phyloP scores from a whole-genome alignment of 257 asterid genomes.

The Petunia axillaris region DNA sequence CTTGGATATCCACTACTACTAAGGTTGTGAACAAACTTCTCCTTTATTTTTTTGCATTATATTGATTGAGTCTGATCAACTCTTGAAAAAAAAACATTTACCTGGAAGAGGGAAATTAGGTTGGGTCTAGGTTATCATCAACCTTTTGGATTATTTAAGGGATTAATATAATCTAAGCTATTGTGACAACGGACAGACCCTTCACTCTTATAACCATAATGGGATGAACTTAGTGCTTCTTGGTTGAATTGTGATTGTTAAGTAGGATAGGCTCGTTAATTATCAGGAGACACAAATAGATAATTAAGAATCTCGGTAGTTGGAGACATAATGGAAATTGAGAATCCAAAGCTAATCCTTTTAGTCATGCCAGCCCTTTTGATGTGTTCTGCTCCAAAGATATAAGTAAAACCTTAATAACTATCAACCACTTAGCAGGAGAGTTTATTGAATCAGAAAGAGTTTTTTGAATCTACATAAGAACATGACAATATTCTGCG shows the following conservation, averaged over 20 bases:
- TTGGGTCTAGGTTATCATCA: background rate
- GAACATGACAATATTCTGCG: background rate
- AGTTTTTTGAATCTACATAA: background rate
- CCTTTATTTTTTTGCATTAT: background rate
- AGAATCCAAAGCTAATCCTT: background rate
- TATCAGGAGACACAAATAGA: background rate
- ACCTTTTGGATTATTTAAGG: background rate
- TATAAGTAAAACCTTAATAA: background rate
- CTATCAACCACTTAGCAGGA: background rate
- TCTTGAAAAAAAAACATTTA: background rate
- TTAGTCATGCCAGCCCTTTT: background rate
- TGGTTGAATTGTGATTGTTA: background rate
- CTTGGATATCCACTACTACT: background rate
- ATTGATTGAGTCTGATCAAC: conserved; percentile 1
- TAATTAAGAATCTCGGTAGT: background rate
- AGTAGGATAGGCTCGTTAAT: background rate
- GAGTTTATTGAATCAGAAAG: background rate
- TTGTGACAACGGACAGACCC: background rate
- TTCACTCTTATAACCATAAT: background rate
- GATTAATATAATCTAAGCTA: background rate
- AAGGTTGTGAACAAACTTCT: conserved; percentile 11
- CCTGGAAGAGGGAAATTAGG: background rate
- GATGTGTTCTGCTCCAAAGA: background rate
- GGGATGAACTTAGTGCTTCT: background rate
- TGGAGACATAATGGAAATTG: background rate